Percentiles rank a stretch among this genome's conserved stretches.
These are phyloP conservation scores for Kuraishia piskuri DNA, from an alignment of 805 yeast genomes.

Conservation along the genomic window DNA sequence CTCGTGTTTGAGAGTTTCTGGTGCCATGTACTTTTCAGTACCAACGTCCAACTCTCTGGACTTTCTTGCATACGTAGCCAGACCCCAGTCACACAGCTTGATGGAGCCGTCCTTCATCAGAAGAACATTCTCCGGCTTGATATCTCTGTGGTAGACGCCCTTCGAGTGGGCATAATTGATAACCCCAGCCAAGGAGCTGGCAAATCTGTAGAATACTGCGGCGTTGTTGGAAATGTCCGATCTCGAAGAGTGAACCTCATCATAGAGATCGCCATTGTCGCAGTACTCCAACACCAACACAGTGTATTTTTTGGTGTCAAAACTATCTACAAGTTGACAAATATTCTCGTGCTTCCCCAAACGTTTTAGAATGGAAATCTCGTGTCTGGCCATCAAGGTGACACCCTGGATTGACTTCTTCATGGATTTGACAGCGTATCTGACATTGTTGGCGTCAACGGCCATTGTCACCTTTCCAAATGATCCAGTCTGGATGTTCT, in stretches of 20 bases:
- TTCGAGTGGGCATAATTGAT: slow-evolving; percentile 44
- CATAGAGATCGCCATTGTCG: slow-evolving; percentile 60
- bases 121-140: slow-evolving; percentile 66
- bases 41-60: slow-evolving; percentile 35
- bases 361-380: slow-evolving; percentile 33
- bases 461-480: slow-evolving; percentile 57
- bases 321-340: slow-evolving; percentile 48
- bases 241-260: slow-evolving; percentile 30
- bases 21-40: slow-evolving; percentile 53
- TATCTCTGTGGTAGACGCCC: slow-evolving; percentile 61
- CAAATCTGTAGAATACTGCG: slow-evolving; percentile 16
- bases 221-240: slow-evolving; percentile 17
- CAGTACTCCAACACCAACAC: slow-evolving; percentile 61
- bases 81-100: slow-evolving; percentile 71
- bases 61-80: slow-evolving; percentile 32
- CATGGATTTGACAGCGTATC: slow-evolving; percentile 51
- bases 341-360: slow-evolving; percentile 42
- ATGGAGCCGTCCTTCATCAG: slow-evolving; percentile 40
- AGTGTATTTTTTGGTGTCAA: slow-evolving; percentile 43
- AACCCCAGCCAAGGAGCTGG: slow-evolving; percentile 39
- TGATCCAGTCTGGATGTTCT: slow-evolving; percentile 46
- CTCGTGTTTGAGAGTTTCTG: slow-evolving; percentile 25
- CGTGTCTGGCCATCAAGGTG: slow-evolving; percentile 42
- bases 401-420: slow-evolving; percentile 33
- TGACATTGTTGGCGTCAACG: slow-evolving; percentile 21